Base-by-base conservation (phyloP, 192 early-diverging fungal genomes). In the Podila epicladia region DNA sequence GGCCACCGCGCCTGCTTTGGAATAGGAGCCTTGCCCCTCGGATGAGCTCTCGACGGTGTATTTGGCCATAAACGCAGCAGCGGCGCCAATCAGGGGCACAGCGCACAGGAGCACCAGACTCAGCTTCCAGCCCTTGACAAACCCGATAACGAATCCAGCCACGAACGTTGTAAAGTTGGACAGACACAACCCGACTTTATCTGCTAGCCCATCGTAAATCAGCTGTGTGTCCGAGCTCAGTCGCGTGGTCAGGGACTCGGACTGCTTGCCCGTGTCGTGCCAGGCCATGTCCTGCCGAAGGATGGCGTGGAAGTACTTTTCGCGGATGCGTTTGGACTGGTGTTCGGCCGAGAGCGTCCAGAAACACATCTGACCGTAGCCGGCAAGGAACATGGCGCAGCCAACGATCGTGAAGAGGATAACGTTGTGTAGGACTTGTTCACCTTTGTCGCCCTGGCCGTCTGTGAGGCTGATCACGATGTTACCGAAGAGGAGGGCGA, bases 251-350 rank as follows among this genome's bases (percentile, higher is more conserved):
- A 98, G 51, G 7, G 73, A 74, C 37, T 74, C 65, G 19, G 65
- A 67, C 33, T 63, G 59, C 13, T 63, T 67, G n/a, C 82, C 85
- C 13, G 82, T 84, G 67, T 98, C 97, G 65, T 96, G 96, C 91
- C 92, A 98, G n/a, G 90, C 88, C 67, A 94, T 90, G 29, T 97
- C 90, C 75, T 97, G 96, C 50, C 94, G 86, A 58, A 98, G 85
- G 65, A 97, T 92, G 2, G 93, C 76, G 28, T 82, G 77, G 37
- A 96, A 87, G 67, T 95, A 98, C 7, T 73, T n/a, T n/a, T n/a
- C n/a, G n/a, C n/a, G n/a, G n/a, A n/a, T n/a, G n/a, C n/a, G n/a
- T n/a, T n/a, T n/a, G 17, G 83, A 80, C 63, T 84, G 85, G 48
- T 74, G 58, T 64, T 89, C 88, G 26, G 86, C 85, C 12, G 89